phyloP scores from a whole-genome alignment of 225 moss, liverwort and hornwort species.

The Antitrichia curtipendula region DNA sequence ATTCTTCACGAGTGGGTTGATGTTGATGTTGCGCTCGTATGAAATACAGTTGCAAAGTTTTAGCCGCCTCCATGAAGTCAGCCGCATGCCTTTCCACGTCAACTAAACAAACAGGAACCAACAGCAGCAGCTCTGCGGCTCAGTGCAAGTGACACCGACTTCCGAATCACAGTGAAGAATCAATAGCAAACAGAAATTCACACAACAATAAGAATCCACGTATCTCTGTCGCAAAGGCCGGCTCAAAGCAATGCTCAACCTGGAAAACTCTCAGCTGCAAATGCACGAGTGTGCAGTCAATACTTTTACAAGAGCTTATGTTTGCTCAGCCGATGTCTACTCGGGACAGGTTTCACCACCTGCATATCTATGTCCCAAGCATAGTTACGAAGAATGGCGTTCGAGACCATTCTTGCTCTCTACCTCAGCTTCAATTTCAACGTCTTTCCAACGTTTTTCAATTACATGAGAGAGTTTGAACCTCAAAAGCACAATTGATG shows the following conservation, averaged over 20 bases:
- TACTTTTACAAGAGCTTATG: background rate
- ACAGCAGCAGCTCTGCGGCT: background rate
- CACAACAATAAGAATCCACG: background rate
- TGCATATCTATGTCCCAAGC: background rate
- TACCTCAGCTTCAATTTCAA: background rate
- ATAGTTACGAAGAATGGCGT: background rate
- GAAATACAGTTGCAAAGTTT: constrained; percentile 73
- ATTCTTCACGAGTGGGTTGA: constrained; percentile 54
- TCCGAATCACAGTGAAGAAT: background rate
- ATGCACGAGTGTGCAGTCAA: background rate
- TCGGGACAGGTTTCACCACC: background rate
- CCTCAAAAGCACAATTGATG: background rate
- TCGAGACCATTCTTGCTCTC: background rate
- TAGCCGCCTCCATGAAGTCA: constrained; percentile 91
- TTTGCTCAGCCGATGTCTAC: background rate
- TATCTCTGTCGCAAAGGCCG: background rate
- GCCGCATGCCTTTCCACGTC: constrained; percentile 78
- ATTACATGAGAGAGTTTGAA: too few species aligned
- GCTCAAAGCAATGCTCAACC: background rate
- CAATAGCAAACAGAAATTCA: background rate
- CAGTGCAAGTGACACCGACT: background rate
- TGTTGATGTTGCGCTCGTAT: constrained; percentile 64
- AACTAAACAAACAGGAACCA: constrained; percentile 31
- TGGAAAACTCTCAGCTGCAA: background rate
- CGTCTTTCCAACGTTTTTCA: background rate